Conservation (phyloP, 306 rosid species). For the Malus sylvestris region DNA sequence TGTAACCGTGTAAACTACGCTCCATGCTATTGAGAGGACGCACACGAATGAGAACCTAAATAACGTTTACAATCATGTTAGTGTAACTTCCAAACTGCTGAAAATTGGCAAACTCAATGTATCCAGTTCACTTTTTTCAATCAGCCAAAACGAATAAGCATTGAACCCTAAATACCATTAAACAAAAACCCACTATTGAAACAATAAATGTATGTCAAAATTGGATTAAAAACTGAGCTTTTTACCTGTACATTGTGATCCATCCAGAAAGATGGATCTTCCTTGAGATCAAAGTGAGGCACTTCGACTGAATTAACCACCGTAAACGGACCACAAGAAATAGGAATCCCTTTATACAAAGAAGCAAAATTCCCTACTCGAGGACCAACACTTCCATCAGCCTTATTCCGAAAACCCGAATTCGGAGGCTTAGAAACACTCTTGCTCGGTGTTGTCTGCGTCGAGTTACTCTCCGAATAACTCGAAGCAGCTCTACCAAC, state of each 20-base stretch:
- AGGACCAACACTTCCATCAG: constrained; percentile 49
- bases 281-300: constrained; percentile 95
- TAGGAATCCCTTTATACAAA: constrained; percentile 69
- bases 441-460: constrained; percentile 77
- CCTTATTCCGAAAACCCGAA: constrained; percentile 53
- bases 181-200: not conserved
- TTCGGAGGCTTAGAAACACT: constrained; percentile 69
- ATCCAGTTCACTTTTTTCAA: not conserved
- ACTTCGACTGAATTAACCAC: constrained; percentile 78
- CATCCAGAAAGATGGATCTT: constrained; percentile 92
- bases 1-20: constrained; percentile 52
- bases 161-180: not conserved
- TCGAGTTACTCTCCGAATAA: constrained; percentile 67
- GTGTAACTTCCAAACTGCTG: constrained; percentile 13
- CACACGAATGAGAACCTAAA: constrained; percentile 82
- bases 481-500: constrained; percentile 37
- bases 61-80: constrained; percentile 9
- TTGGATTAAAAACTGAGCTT: not conserved
- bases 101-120: not conserved
- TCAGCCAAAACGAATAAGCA: not conserved
- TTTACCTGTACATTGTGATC: constrained; percentile 91
- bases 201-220: not conserved
- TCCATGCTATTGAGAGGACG: constrained; percentile 95
- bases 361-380: constrained; percentile 54
- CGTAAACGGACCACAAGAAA: constrained; percentile 33